Evolutionary conservation across 257 asterid genomes (phyloP), one percentile per base, ranked within the genome.

Genomic region (Nicotiana noctiflora): DNA sequence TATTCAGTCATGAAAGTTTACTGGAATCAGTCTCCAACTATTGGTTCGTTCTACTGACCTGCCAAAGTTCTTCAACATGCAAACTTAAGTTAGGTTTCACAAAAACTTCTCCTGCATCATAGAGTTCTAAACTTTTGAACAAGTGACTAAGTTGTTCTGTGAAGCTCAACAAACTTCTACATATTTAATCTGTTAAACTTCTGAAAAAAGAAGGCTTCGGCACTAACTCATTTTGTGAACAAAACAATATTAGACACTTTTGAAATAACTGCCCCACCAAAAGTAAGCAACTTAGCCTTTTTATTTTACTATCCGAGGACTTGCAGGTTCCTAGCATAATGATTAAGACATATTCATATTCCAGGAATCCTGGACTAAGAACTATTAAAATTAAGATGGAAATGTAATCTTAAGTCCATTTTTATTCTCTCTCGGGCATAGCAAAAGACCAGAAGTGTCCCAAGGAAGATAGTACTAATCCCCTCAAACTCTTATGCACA

Each of bases 31-130:
- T 40, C 44, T 49, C 79, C 79, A 74, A 74, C 79, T 49, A 74
- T 46, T 25, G 51, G 37, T 70, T 70, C 77, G 23, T 40, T 70
- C 77, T 70, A 37, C 76, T 18, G 21, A 70, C 25, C 59, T 13
- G 59, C 49, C 77, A 70, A 70, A 70, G 57, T 12, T 40, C 32
- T 70, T 68, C 76, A 40, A 68, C 57, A 46, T 46, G 77, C 59
- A 70, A 70, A 70, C 49, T 18, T 70, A 44, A 21, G 8, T 40
- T 44, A 21, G 34, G 31, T 70, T 21, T 44, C 34, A 70, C 21
- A 46, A 13, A 27, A 44, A 70, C 13, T 70, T 46, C 59, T 57
- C 14, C 19, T 46, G 59, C 59, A 70, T 46, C 59, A n/a, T n/a
- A 56, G 40, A 72, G 60, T 23, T 72, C 61, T 23, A 25, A 3